Evolutionary conservation across 441 rosid species (phyloP).

Genomic region (Codiaeum variegatum): DNA sequence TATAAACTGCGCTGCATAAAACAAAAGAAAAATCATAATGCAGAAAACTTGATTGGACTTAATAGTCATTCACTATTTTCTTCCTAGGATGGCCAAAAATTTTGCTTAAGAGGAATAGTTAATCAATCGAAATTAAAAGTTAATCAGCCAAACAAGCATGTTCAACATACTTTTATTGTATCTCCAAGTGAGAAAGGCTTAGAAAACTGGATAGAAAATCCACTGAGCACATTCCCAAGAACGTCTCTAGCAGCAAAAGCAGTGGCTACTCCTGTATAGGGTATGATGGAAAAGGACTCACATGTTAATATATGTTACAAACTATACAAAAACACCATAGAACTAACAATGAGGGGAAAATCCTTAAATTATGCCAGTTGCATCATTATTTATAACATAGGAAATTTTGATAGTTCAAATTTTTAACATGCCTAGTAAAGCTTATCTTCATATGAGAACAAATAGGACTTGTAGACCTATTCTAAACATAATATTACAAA

Average conservation of each 20-base stretch:
- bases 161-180: slow-evolving; percentile 68
- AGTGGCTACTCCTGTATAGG: slow-evolving; percentile 81
- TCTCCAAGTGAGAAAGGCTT: slow-evolving; percentile 91
- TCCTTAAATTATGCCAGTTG: not conserved
- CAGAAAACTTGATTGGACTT: not conserved
- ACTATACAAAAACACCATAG: not conserved
- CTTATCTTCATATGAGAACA: not conserved
- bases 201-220: slow-evolving; percentile 79
- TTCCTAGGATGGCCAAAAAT: not conserved
- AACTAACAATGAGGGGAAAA: not conserved
- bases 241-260: slow-evolving; percentile 89
- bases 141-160: slow-evolving; percentile 5
- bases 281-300: slow-evolving; percentile 5
- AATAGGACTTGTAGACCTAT: not conserved
- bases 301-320: slow-evolving; percentile 1
- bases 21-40: not conserved
- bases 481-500: not conserved
- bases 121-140: not conserved
- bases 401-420: not conserved
- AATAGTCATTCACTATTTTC: not conserved
- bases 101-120: not conserved
- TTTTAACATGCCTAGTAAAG: not conserved
- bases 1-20: not conserved
- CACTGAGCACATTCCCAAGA: slow-evolving; percentile 90
- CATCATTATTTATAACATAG: not conserved